Base-by-base conservation (phyloP, 139 green algal genomes). In the Chlamydomonas schloesseri region DNA sequence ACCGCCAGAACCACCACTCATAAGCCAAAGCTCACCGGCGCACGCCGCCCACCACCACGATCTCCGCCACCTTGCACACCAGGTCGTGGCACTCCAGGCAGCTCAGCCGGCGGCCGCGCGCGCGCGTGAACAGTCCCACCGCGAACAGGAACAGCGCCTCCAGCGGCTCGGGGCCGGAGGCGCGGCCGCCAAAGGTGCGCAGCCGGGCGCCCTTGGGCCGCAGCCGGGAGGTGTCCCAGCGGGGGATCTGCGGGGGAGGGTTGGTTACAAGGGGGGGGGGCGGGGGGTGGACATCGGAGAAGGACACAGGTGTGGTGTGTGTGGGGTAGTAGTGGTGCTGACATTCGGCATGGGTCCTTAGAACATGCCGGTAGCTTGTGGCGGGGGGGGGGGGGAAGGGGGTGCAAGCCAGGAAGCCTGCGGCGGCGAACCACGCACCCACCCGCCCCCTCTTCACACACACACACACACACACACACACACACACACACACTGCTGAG, bases 21-120 rank as follows among this genome's bases (percentile, higher is more conserved):
- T 8, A 5, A 50, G 42, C 42, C 42, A 50, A n/a, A n/a, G n/a
- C 42, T 50, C 42, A 50, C 42, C 42, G 42, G 42, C 42, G 83
- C n/a, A 91, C 88, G n/a, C 88, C 88, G n/a, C 88, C 88, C 57
- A 91, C 88, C 69, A 91, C 83, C 71, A 92, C 84, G 31, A 88
- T 92, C 73, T 90, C 84, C 18, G 73, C 85, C 72, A 92, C 82
- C 89, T 90, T 92, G 81, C 89, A 92, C 68, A 92, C 85, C 73
- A 92, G 81, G 85, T 92, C 89, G 71, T 92, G 89, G 28, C 73
- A 83, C 81, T 92, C 89, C 67, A 92, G 81, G 8, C 85, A 75
- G 24, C 85, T 90, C 81, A 92, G 81, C 60, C 73, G 75, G 33
- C 89, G 69, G 46, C 89, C 85, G 8, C 73, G 68, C 8, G 81